A percentile compares a stretch with the other conserved stretches of the same genome.
phyloP scores from a whole-genome alignment of 2,329 filamentous ascomycete genomes.

The Alternaria brassicae region DNA sequence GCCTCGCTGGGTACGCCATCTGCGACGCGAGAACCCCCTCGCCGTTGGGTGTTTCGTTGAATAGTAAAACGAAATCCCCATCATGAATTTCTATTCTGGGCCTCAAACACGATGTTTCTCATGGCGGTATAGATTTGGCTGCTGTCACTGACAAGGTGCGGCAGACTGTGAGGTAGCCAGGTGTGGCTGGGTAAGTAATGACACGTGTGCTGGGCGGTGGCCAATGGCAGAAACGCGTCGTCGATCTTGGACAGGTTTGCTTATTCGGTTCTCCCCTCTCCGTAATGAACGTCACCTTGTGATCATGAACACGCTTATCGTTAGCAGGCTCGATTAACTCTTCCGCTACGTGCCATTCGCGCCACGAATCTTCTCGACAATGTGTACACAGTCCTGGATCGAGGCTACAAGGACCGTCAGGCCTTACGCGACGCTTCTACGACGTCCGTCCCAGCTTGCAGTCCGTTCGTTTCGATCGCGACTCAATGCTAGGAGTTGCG shows the following conservation, averaged over 20 bases:
- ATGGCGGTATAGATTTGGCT: constrained; percentile 1
- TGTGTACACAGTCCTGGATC: not conserved
- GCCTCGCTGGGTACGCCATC: constrained; percentile 11
- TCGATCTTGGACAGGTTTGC: constrained; percentile 11
- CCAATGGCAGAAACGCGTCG: constrained; percentile 6
- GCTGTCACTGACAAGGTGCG: constrained; percentile 10
- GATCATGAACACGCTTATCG: constrained; percentile 13
- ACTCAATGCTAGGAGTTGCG: constrained; percentile 15
- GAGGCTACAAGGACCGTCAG: not conserved
- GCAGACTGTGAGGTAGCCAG: not conserved
- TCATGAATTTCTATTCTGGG: constrained; percentile 9
- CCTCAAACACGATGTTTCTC: not conserved
- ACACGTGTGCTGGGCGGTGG: constrained; percentile 13
- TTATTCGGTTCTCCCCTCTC: constrained; percentile 22
- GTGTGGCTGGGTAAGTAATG: not conserved
- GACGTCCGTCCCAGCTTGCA: constrained; percentile 15
- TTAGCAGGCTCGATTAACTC: constrained; percentile 9
- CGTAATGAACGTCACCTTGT: constrained; percentile 21
- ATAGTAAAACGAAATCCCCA: constrained; percentile 4
- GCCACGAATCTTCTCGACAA: not conserved
- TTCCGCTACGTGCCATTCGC: not conserved
- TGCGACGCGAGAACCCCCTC: constrained; percentile 6
- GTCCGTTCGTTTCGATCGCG: constrained; percentile 19
- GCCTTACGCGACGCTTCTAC: constrained; percentile 3
- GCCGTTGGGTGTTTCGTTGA: constrained; percentile 2